Evolutionary conservation across 2,329 filamentous ascomycete species (phyloP), one percentile per base, ranked within the genome.

Genomic region (Penicillium sp.): DNA sequence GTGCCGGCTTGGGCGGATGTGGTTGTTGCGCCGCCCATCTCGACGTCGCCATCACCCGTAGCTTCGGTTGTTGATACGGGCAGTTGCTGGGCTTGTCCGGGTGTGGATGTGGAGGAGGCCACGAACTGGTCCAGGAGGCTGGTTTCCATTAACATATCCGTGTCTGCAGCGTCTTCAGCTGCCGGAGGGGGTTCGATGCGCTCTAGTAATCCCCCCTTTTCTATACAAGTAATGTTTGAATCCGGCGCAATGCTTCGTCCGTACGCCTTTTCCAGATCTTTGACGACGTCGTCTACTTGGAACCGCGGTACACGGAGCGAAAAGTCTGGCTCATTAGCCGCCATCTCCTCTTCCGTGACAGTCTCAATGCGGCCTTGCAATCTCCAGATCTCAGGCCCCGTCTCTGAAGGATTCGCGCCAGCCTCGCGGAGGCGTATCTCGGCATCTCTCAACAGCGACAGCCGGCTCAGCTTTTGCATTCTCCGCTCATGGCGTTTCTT

Each of bases 171-270:
- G 61, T 71, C 59, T 86, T 60, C 45, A 30, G 52, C 12, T 52
- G 49, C 42, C 49, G 63, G 65, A 46, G 72, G 68, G 0, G 71
- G 67, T 45, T 73, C 69, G 12, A 71, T 69, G 59, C 72, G 76
- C 54, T 90, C 84, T 71, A 91, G 76, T 33, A 84, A 83, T 2
- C 91, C 91, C 49, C 91, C 91, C 65, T 89, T 88, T 66, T 94
- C 85, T 45, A 95, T 81, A 47, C 90, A 86, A 38, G 83, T 80
- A 7, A 93, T 80, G 23, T 83, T 80, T 50, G 85, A 82, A 53
- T 89, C 83, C 24, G 81, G 77, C 38, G 82, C 80, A 45, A 90
- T 83, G 61, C 83, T 85, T 55, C 85, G 85, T 18, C 85, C 86
- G n/a, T 89, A 80, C 2, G 84, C 77, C 51, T 80, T 77, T 74